Evolutionary conservation across 257 asterid genomes (phyloP).

Genomic region (Ilex asprella): DNA sequence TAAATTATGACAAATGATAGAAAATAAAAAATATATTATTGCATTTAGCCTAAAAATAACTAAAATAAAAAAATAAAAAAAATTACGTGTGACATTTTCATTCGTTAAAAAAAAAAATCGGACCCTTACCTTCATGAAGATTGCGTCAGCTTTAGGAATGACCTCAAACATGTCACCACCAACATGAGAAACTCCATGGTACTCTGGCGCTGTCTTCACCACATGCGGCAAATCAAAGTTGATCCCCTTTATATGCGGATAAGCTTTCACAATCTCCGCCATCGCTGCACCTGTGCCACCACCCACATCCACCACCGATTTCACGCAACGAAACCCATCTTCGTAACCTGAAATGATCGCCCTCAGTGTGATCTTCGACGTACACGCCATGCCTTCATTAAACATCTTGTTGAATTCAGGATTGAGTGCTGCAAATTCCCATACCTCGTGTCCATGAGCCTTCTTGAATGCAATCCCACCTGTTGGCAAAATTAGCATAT

Average conservation of each 20-base stretch:
- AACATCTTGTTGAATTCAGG: conserved; percentile 3
- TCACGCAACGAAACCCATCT: conserved; percentile 2
- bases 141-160: conserved; percentile 7
- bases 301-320: conserved; percentile 9
- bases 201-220: neutral
- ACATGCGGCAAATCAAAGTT: conserved; percentile 17
- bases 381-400: conserved; percentile 4
- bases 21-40: too few relatives aligned
- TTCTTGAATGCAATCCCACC: conserved; percentile 1
- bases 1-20: too few relatives aligned
- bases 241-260: conserved; percentile 6
- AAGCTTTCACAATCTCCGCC: conserved; percentile 3
- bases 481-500: too few relatives aligned
- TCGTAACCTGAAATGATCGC: neutral
- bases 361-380: neutral
- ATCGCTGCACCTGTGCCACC: conserved; percentile 7
- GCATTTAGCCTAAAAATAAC: too few relatives aligned
- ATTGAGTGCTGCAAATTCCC: neutral
- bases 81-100: too few relatives aligned
- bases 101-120: too few relatives aligned
- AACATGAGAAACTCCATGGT: conserved; percentile 3
- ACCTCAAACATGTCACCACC: conserved; percentile 12
- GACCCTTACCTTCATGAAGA: conserved; percentile 10
- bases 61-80: too few relatives aligned
- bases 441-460: conserved; percentile 7